phyloP scores from a whole-genome alignment of 805 yeast genomes.

The Kodamaea fukazawae region DNA sequence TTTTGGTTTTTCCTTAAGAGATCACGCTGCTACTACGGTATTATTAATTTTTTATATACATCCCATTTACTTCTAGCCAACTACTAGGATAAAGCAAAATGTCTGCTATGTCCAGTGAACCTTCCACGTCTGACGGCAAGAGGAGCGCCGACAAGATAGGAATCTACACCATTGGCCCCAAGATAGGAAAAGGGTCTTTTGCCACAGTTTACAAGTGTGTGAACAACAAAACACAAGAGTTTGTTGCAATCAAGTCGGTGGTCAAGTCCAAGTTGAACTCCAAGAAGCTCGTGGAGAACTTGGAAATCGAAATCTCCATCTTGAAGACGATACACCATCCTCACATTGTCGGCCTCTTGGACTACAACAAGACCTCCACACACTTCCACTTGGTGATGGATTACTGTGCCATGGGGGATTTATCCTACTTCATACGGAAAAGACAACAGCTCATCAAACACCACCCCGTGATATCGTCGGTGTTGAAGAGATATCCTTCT shows the following conservation, averaged over 20 bases:
- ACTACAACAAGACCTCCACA: slow-evolving; percentile 71
- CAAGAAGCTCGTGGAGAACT: slow-evolving; percentile 82
- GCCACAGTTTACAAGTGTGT: slow-evolving; percentile 92
- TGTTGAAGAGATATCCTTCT: slow-evolving; percentile 80
- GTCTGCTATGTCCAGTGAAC: slow-evolving; percentile 7
- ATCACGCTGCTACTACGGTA: neutral
- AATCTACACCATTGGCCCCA: slow-evolving; percentile 62
- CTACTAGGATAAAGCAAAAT: neutral
- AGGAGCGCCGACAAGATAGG: slow-evolving; percentile 32
- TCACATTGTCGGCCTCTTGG: slow-evolving; percentile 84
- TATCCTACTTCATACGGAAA: slow-evolving; percentile 80
- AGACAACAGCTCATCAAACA: slow-evolving; percentile 67
- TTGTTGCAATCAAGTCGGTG: slow-evolving; percentile 89
- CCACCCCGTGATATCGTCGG: slow-evolving; percentile 74
- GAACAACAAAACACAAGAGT: slow-evolving; percentile 46
- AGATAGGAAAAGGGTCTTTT: slow-evolving; percentile 94
- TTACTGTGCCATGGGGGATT: slow-evolving; percentile 92
- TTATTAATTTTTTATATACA: neutral
- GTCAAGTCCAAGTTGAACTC: slow-evolving; percentile 76
- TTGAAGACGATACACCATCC: slow-evolving; percentile 87
- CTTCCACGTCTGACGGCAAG: slow-evolving; percentile 2
- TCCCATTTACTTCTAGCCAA: neutral
- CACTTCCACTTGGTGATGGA: slow-evolving; percentile 94
- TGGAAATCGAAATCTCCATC: slow-evolving; percentile 89
- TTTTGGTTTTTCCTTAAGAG: too few relatives aligned